Conservation (phyloP, 148 eudicot species). For the Silene conica region DNA sequence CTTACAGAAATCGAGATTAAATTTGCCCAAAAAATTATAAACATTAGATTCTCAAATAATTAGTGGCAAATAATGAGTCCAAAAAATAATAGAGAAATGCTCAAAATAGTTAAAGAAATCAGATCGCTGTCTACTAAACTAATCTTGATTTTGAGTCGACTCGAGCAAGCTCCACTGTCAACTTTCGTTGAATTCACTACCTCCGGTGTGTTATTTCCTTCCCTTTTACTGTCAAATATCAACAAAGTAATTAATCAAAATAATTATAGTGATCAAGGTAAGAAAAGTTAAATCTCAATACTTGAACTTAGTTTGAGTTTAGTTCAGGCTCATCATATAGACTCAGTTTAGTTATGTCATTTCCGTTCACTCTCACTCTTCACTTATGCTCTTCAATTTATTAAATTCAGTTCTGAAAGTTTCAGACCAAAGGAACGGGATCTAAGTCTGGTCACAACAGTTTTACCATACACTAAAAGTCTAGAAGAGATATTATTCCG, state of each 20-base stretch:
- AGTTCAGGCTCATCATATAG: too few relatives aligned
- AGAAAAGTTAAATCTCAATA: too few relatives aligned
- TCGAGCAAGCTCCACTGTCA: slow-evolving; percentile 37
- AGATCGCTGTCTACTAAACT: slow-evolving; percentile 21
- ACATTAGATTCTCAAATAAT: slow-evolving; percentile 13
- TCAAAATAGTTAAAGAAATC: slow-evolving; percentile 26
- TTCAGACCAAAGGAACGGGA: too few relatives aligned
- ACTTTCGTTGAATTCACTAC: slow-evolving; percentile 49
- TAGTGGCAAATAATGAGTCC: slow-evolving; percentile 25
- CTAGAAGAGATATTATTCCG: too few relatives aligned
- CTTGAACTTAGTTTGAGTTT: too few relatives aligned
- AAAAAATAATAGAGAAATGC: slow-evolving; percentile 29
- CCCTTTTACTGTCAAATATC: slow-evolving; percentile 48
- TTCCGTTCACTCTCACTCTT: too few relatives aligned
- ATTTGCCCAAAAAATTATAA: slow-evolving; percentile 28
- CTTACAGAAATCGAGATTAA: slow-evolving; percentile 6
- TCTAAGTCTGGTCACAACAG: too few relatives aligned
- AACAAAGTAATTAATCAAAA: neutral
- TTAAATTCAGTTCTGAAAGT: too few relatives aligned
- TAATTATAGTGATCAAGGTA: too few relatives aligned
- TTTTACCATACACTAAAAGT: too few relatives aligned
- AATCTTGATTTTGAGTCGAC: slow-evolving; percentile 12
- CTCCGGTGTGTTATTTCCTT: slow-evolving; percentile 41
- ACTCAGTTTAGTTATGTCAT: too few relatives aligned
- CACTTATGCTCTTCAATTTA: too few relatives aligned